Evolutionary conservation across 306 rosid species (phyloP).

Genomic region (Vigna trinervia): DNA sequence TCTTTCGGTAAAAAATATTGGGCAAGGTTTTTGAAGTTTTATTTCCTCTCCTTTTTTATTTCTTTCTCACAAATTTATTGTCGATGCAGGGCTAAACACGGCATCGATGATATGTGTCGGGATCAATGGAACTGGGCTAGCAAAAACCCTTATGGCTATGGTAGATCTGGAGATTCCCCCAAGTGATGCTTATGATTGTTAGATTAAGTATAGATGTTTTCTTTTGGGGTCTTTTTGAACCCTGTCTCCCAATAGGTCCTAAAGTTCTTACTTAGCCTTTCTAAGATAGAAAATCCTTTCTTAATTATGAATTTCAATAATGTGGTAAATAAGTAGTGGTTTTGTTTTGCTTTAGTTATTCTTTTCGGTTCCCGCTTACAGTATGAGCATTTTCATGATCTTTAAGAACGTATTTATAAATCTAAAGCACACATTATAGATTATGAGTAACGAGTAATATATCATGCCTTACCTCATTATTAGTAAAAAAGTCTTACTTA

Average conservation of each 20-base stretch:
- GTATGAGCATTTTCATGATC: slow-evolving; percentile 39
- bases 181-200: slow-evolving; percentile 41
- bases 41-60: not conserved
- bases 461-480: not conserved
- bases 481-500: not conserved
- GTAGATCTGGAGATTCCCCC: slow-evolving; percentile 53
- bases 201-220: slow-evolving; percentile 16
- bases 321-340: slow-evolving; percentile 44
- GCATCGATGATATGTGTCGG: slow-evolving; percentile 86
- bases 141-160: slow-evolving; percentile 93
- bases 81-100: slow-evolving; percentile 76
- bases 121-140: slow-evolving; percentile 99
- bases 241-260: slow-evolving; percentile 40
- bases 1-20: not conserved
- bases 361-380: slow-evolving; percentile 28
- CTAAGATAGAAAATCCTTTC: slow-evolving; percentile 35
- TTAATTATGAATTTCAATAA: slow-evolving; percentile 42
- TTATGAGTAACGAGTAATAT: slow-evolving; percentile 22
- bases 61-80: slow-evolving; percentile 34
- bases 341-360: slow-evolving; percentile 31
- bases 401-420: slow-evolving; percentile 41
- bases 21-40: not conserved
- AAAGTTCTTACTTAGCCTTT: slow-evolving; percentile 31
- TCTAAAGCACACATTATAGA: slow-evolving; percentile 31
- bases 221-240: slow-evolving; percentile 21